Percentiles rank a stretch among this genome's conserved stretches.
These are phyloP conservation scores for Striga asiatica DNA, from an alignment of 257 asterid species.

Conservation along the genomic window DNA sequence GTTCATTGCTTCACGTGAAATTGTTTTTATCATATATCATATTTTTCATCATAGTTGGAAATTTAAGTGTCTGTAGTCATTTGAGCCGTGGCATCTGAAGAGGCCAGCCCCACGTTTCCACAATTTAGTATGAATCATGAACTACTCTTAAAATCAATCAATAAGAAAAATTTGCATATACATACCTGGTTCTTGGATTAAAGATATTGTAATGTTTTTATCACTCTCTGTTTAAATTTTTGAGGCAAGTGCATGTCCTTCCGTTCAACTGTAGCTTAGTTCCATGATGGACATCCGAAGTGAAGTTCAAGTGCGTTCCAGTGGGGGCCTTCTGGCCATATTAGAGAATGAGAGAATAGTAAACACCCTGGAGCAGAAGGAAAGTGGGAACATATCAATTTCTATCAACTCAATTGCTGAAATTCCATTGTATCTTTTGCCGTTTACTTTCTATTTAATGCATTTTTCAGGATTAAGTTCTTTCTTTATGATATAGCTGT, in stretches of 20 bases:
- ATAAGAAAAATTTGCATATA: conserved; percentile 4
- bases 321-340: conserved; percentile 96
- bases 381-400: conserved; percentile 60
- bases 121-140: not conserved
- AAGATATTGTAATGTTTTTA: not conserved
- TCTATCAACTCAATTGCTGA: conserved; percentile 63
- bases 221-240: conserved; percentile 7
- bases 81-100: conserved; percentile 7
- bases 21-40: not conserved
- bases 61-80: no score
- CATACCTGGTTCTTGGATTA: conserved; percentile 3
- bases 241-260: conserved; percentile 10
- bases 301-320: conserved; percentile 91
- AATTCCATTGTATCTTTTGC: conserved; percentile 78
- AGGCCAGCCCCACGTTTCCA: not conserved
- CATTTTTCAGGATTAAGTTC: not conserved
- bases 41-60: not conserved
- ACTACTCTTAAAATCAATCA: not conserved
- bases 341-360: conserved; percentile 84
- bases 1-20: conserved; percentile 4
- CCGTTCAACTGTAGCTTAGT: conserved; percentile 49
- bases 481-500: conserved; percentile 11
- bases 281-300: conserved; percentile 92
- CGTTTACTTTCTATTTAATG: conserved; percentile 2
- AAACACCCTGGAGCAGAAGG: conserved; percentile 64